phyloP scores from a whole-genome alignment of 2,329 filamentous ascomycete species.

The Aspergillus sp. region DNA sequence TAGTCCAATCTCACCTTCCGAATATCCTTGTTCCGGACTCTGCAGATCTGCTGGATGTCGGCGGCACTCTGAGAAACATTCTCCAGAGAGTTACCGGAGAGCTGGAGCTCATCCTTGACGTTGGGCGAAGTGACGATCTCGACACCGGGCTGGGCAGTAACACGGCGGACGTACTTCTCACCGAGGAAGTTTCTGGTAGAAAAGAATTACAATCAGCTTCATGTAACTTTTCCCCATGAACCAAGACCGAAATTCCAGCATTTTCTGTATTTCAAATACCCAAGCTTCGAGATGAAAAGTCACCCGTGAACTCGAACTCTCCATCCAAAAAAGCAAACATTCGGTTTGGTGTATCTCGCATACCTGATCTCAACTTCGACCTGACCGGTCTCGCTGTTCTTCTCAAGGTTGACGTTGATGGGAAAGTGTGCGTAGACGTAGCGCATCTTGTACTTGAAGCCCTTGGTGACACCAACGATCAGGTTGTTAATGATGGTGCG shows the following conservation, averaged over 20 bases:
- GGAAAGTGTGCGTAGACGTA: conserved; percentile 99
- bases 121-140: conserved; percentile 81
- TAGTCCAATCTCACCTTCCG: conserved; percentile 62
- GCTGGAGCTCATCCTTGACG: conserved; percentile 95
- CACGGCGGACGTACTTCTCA: conserved; percentile 96
- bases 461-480: conserved; percentile 96
- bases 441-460: conserved; percentile 99
- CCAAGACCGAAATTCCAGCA: not conserved
- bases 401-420: conserved; percentile 99
- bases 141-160: conserved; percentile 83
- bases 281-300: no score
- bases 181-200: conserved; percentile 80
- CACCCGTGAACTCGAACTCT: no score
- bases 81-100: conserved; percentile 92
- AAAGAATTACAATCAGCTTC: conserved; percentile 21
- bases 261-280: not conserved
- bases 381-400: conserved; percentile 83
- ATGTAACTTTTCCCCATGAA: no score
- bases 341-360: conserved; percentile 26
- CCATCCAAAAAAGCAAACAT: not conserved
- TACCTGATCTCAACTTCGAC: conserved; percentile 96
- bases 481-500: conserved; percentile 98
- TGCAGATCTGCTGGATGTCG: conserved; percentile 99
- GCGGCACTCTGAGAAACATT: conserved; percentile 94
- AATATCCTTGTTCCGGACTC: conserved; percentile 99